phyloP scores from a whole-genome alignment of 139 green algal genomes.

The Micromonas pusilla region DNA sequence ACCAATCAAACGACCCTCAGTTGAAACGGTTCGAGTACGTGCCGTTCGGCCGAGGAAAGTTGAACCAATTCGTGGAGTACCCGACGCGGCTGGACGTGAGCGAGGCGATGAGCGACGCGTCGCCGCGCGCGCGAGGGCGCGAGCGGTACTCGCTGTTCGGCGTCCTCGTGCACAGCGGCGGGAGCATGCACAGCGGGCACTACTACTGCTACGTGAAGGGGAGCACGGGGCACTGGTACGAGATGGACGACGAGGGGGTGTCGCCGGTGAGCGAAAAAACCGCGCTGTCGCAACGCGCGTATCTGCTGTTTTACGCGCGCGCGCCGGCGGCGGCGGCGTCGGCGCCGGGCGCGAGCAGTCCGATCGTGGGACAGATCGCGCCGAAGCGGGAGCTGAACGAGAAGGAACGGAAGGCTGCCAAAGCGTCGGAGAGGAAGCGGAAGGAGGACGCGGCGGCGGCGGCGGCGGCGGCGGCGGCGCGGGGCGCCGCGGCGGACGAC shows the following conservation, averaged over 20 bases:
- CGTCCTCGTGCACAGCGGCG: constrained; percentile 19
- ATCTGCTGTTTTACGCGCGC: constrained; percentile 88
- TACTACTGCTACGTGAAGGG: constrained; percentile 65
- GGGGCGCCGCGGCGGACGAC: neutral
- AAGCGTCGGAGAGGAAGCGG: neutral
- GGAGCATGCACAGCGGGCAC: constrained; percentile 9
- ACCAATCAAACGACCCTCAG: no score
- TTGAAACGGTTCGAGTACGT: constrained; percentile 23
- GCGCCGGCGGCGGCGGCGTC: neutral
- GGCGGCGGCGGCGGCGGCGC: no score
- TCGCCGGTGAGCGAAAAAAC: constrained; percentile 56
- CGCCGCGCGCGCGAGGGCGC: no score
- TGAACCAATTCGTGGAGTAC: constrained; percentile 76
- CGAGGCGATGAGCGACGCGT: neutral
- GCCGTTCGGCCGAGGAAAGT: constrained; percentile 61
- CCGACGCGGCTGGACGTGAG: constrained; percentile 41
- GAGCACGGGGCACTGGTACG: constrained; percentile 70
- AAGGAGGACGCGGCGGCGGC: neutral
- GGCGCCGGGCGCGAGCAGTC: no score
- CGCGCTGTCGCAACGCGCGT: constrained; percentile 79
- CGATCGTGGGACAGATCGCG: no score
- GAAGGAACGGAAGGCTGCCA: neutral
- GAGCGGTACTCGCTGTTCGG: constrained; percentile 7
- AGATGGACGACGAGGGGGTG: constrained; percentile 67
- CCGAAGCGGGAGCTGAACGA: no score